phyloP scores from a whole-genome alignment of 2,329 filamentous ascomycete genomes.

The Hymenotorrendiella dingleyae region DNA sequence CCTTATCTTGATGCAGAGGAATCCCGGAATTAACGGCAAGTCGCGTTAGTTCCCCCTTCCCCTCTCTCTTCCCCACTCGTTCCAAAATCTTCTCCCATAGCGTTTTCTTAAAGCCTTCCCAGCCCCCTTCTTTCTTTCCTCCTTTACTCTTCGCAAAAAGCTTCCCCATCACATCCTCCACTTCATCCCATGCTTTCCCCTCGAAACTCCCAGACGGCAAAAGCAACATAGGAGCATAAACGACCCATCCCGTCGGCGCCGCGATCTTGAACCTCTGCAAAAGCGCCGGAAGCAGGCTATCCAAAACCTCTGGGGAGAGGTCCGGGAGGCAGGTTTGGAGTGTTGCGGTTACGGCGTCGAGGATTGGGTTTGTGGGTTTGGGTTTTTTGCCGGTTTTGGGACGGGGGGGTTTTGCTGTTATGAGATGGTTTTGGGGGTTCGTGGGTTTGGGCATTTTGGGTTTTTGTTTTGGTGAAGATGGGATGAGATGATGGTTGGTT shows the following conservation, averaged over 20 bases:
- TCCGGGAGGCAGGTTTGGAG: conserved; percentile 25
- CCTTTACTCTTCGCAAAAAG: conserved; percentile 5
- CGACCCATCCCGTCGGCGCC: conserved; percentile 50
- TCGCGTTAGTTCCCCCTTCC: conserved; percentile 43
- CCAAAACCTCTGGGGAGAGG: conserved; percentile 10
- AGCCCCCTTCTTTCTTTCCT: no score
- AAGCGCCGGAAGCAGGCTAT: conserved; percentile 14
- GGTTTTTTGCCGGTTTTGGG: conserved; percentile 21
- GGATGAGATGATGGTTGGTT: no score
- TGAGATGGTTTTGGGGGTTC: neutral
- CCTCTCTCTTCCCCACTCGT: conserved; percentile 37
- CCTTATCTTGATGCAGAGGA: conserved; percentile 35
- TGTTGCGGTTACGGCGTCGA: conserved; percentile 34
- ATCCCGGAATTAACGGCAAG: conserved; percentile 58
- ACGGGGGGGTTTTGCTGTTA: conserved; percentile 1
- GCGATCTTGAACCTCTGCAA: no score
- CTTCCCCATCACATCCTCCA: conserved; percentile 2
- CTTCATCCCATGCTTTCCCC: conserved; percentile 26
- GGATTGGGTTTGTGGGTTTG: conserved; percentile 34
- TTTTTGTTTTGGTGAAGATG: no score
- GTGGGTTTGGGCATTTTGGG: no score
- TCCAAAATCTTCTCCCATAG: conserved; percentile 47
- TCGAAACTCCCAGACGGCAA: conserved; percentile 56
- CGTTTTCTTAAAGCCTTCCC: no score
- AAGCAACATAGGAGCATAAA: conserved; percentile 56